Evolutionary conservation across 2,329 filamentous ascomycete genomes (phyloP).

Genomic region (Fonsecaea pugnacius): DNA sequence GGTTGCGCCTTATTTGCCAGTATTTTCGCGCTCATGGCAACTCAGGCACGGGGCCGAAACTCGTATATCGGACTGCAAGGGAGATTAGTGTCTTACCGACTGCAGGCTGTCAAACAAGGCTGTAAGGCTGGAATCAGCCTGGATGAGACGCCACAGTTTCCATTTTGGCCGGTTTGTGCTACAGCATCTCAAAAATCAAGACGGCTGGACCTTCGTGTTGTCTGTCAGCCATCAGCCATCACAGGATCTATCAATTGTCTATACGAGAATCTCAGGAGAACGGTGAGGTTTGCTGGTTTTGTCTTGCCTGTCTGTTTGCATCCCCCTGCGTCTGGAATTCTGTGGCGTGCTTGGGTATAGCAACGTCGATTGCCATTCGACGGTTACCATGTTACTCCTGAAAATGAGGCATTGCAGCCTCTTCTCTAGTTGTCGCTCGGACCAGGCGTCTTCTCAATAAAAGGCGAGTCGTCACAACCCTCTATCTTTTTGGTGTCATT

Average conservation of each 20-base stretch:
- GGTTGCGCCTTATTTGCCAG: neutral
- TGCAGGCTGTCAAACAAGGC: neutral
- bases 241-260: neutral
- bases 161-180: neutral
- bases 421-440: neutral
- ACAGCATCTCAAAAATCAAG: neutral
- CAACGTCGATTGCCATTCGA: neutral
- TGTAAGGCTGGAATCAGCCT: slow-evolving; percentile 1
- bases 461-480: slow-evolving; percentile 1
- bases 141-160: neutral
- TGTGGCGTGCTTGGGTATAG: neutral
- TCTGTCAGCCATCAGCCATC: neutral
- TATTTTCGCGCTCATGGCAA: neutral
- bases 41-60: slow-evolving; percentile 2
- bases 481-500: neutral
- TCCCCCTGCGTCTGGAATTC: neutral
- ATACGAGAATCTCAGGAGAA: neutral
- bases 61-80: slow-evolving; percentile 1
- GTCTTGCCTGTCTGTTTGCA: neutral
- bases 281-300: neutral
- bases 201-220: neutral
- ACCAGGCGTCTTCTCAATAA: neutral
- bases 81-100: slow-evolving; percentile 5
- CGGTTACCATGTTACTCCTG: neutral
- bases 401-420: neutral